Conservation (phyloP, 2,329 filamentous ascomycete genomes). For the Penicillium decumbens region DNA sequence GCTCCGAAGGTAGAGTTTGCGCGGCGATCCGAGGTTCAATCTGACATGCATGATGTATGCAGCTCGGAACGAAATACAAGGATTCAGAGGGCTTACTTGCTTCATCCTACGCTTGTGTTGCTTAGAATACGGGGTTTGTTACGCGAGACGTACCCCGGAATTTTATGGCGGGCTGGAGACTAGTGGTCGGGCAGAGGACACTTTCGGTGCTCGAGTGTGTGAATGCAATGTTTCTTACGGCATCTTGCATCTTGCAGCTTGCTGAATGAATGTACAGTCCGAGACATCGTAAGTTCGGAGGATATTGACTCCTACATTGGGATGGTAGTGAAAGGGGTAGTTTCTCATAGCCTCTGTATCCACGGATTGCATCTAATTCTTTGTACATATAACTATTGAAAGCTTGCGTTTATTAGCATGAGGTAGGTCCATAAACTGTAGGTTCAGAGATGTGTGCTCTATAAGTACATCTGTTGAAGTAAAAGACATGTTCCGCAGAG, state of each 20-base stretch:
- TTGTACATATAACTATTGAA: background rate
- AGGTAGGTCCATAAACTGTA: background rate
- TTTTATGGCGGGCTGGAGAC: background rate
- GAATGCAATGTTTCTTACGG: background rate
- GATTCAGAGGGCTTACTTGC: background rate
- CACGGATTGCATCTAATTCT: background rate
- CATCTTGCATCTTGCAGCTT: background rate
- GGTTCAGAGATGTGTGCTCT: background rate
- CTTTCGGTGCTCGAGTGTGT: background rate
- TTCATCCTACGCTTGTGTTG: background rate
- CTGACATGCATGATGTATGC: background rate
- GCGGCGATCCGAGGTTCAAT: background rate
- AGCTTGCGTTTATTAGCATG: background rate
- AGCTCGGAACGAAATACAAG: background rate
- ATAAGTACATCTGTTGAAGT: background rate
- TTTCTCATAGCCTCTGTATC: background rate
- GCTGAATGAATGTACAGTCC: background rate
- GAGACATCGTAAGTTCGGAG: background rate
- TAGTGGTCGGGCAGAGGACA: background rate
- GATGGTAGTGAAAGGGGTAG: background rate
- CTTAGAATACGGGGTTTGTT: background rate
- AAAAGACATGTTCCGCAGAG: background rate
- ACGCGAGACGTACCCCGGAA: background rate
- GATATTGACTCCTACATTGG: background rate
- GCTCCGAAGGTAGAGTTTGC: background rate